Conservation (phyloP, 352 stramenopile genomes). For the Pythium phragmiticola region DNA sequence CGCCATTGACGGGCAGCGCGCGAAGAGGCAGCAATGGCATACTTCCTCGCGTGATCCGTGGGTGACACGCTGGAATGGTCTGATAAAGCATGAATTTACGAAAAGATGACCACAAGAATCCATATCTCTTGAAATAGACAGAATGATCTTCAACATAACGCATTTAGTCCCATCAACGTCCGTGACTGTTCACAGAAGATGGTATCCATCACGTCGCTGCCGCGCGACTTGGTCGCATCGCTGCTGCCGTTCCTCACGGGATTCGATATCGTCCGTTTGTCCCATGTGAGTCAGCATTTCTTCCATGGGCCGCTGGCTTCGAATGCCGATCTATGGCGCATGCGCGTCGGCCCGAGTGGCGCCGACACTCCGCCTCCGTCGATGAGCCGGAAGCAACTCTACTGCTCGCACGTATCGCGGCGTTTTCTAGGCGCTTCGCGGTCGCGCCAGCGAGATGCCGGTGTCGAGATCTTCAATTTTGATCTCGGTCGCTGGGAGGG, state of each 20-base stretch:
- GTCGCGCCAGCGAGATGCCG: not conserved
- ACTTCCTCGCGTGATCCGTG: not conserved
- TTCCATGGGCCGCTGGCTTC: not conserved
- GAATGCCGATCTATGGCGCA: not conserved
- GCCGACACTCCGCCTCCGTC: no score
- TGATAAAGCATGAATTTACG: no score
- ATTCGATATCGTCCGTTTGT: slow-evolving; percentile 14
- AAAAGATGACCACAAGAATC: no score
- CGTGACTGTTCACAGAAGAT: not conserved
- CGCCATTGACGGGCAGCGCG: slow-evolving; percentile 16
- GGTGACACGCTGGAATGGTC: no score
- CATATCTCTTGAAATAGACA: no score
- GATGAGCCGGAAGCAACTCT: slow-evolving; percentile 4
- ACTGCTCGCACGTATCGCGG: slow-evolving; percentile 3
- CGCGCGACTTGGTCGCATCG: slow-evolving; percentile 3
- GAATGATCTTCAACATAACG: no score
- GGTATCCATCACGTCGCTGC: not conserved
- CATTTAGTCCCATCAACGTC: not conserved
- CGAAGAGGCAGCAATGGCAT: slow-evolving; percentile 17
- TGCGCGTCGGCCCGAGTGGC: no score
- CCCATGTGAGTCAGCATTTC: not conserved
- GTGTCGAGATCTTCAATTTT: slow-evolving; percentile 6
- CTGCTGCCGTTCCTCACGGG: slow-evolving; percentile 13
- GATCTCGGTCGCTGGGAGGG: not conserved
- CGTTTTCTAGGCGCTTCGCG: slow-evolving; percentile 1